Evolutionary conservation across 2,329 filamentous ascomycete genomes (phyloP).

Genomic region (Rugonectria rugulosa): DNA sequence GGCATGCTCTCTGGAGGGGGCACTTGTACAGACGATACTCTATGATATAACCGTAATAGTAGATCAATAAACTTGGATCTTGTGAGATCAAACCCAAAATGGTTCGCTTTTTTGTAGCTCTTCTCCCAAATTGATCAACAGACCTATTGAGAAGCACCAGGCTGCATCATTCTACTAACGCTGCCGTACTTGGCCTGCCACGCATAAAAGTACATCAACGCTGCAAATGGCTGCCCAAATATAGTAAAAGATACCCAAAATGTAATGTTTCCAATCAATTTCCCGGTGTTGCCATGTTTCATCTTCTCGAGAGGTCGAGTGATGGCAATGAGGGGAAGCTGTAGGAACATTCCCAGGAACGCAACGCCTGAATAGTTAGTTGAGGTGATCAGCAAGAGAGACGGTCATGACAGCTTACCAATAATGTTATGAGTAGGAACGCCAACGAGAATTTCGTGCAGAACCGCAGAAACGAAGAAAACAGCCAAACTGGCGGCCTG

Average conservation of each 20-base stretch:
- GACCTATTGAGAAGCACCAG: conserved; percentile 16
- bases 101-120: neutral
- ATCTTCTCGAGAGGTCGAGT: conserved; percentile 83
- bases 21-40: too few relatives aligned
- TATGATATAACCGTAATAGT: too few relatives aligned
- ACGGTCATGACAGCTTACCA: conserved; percentile 57
- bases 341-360: conserved; percentile 91
- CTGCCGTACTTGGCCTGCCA: conserved; percentile 98
- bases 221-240: conserved; percentile 91
- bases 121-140: neutral
- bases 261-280: conserved; percentile 86
- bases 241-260: conserved; percentile 98
- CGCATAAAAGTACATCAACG: conserved; percentile 94
- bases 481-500: conserved; percentile 77
- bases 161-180: conserved; percentile 60
- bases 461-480: conserved; percentile 85
- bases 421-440: conserved; percentile 95
- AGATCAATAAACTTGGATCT: neutral
- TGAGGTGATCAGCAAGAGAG: neutral
- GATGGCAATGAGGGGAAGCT: conserved; percentile 84
- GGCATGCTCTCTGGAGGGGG: too few relatives aligned
- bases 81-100: conserved; percentile 1
- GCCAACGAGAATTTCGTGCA: conserved; percentile 93
- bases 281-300: conserved; percentile 73
- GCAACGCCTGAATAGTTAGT: conserved; percentile 72